Conservation (phyloP, 2,329 filamentous ascomycete genomes). For the Ceratocystis alfenasii region DNA sequence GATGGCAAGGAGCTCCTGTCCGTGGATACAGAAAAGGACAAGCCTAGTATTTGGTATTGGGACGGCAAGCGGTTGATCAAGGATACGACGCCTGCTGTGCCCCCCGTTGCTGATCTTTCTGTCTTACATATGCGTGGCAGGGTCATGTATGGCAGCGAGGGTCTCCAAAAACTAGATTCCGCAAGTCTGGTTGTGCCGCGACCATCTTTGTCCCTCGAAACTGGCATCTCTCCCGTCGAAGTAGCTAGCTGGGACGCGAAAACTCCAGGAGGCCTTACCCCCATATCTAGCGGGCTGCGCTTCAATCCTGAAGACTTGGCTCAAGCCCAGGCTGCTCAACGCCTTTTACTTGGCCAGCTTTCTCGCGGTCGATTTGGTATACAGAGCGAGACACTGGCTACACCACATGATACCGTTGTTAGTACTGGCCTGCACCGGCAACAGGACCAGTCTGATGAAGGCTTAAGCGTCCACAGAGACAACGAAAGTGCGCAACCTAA, state of each 20-base stretch:
- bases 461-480: neutral
- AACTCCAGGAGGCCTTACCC: neutral
- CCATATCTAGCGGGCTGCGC: neutral
- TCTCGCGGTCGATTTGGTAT: neutral
- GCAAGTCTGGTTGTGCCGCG: neutral
- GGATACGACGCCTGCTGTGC: neutral
- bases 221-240: neutral
- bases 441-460: neutral
- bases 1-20: neutral
- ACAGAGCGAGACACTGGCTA: neutral
- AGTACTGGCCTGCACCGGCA: neutral
- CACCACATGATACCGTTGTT: neutral
- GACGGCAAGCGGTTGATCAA: neutral
- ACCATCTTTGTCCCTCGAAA: neutral
- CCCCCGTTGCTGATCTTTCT: neutral
- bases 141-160: neutral
- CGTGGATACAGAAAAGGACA: neutral
- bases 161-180: neutral
- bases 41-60: neutral
- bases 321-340: neutral
- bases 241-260: too few species aligned
- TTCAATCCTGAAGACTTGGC: neutral
- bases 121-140: neutral
- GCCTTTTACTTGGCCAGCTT: neutral
- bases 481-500: neutral